phyloP scores from a whole-genome alignment of 2,329 filamentous ascomycete genomes.

The Fusarium sp. region DNA sequence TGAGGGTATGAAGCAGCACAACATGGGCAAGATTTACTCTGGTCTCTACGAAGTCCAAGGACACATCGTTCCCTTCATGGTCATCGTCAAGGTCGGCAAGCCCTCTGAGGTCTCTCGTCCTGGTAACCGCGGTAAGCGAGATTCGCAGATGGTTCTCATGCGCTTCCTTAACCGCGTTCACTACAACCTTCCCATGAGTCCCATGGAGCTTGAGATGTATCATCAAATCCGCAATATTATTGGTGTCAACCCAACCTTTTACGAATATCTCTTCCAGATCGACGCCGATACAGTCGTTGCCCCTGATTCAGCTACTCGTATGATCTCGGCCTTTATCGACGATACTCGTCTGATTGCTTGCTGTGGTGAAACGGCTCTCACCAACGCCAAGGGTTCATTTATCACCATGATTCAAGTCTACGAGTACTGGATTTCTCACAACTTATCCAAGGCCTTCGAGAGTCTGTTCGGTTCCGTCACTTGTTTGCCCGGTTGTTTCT shows the following conservation, averaged over 20 bases:
- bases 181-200: constrained; percentile 96
- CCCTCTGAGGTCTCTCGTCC: constrained; percentile 94
- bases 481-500: constrained; percentile 98
- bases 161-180: constrained; percentile 98
- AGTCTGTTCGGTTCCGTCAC: constrained; percentile 97
- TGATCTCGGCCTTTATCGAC: constrained; percentile 89
- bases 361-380: constrained; percentile 93
- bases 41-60: constrained; percentile 97
- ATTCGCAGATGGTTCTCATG: constrained; percentile 99
- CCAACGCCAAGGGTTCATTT: constrained; percentile 91
- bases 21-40: constrained; percentile 99
- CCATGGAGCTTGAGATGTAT: constrained; percentile 96
- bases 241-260: constrained; percentile 97
- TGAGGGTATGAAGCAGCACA: constrained; percentile 96
- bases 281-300: constrained; percentile 97
- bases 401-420: constrained; percentile 99
- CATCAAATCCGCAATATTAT: constrained; percentile 99
- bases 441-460: constrained; percentile 95
- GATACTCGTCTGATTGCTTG: constrained; percentile 94
- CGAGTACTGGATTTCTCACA: constrained; percentile 99
- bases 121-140: constrained; percentile 98
- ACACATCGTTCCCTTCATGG: constrained; percentile 96
- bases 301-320: constrained; percentile 86
- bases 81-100: constrained; percentile 97
- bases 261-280: constrained; percentile 96